Conservation (phyloP, 352 stramenopile genomes). For the Phytophthora macrochlamydospora region DNA sequence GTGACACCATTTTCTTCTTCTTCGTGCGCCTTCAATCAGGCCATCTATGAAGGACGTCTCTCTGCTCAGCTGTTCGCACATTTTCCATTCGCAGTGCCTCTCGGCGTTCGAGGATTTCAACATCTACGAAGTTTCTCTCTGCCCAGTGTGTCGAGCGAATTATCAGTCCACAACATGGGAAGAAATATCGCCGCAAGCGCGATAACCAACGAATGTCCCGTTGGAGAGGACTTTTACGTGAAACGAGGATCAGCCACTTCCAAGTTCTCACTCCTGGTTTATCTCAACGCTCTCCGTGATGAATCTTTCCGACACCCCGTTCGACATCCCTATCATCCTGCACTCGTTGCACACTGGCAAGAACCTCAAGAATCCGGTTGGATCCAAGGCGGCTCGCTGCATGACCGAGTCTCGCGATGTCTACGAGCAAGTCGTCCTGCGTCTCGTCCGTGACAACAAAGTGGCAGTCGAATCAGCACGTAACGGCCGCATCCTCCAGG, state of each 20-base stretch:
- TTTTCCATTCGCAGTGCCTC: slow-evolving; percentile 78
- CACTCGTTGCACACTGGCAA: background rate
- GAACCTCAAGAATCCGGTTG: slow-evolving; percentile 1
- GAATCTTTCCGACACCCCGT: slow-evolving; percentile 2
- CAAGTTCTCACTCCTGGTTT: too few relatives aligned
- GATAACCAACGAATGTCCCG: background rate
- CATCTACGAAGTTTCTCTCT: slow-evolving; percentile 83
- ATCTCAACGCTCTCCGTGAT: background rate
- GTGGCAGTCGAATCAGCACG: slow-evolving; percentile 3
- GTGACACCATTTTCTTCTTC: background rate
- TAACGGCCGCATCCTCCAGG: slow-evolving; percentile 1
- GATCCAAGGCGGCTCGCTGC: slow-evolving; percentile 2
- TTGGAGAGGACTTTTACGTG: too few relatives aligned
- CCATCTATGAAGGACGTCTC: slow-evolving; percentile 37
- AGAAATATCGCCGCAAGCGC: background rate
- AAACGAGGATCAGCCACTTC: too few relatives aligned
- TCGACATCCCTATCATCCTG: slow-evolving; percentile 4
- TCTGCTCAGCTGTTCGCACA: slow-evolving; percentile 82
- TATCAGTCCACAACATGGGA: slow-evolving; percentile 38
- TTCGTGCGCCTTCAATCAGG: slow-evolving; percentile 19
- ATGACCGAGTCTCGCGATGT: background rate
- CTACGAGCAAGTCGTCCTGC: slow-evolving; percentile 3
- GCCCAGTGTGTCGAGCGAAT: slow-evolving; percentile 69
- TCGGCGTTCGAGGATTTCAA: slow-evolving; percentile 86
- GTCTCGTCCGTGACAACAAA: slow-evolving; percentile 2